Conservation (phyloP, 2,329 filamentous ascomycete genomes). For the Plenodomus lindquistii region DNA sequence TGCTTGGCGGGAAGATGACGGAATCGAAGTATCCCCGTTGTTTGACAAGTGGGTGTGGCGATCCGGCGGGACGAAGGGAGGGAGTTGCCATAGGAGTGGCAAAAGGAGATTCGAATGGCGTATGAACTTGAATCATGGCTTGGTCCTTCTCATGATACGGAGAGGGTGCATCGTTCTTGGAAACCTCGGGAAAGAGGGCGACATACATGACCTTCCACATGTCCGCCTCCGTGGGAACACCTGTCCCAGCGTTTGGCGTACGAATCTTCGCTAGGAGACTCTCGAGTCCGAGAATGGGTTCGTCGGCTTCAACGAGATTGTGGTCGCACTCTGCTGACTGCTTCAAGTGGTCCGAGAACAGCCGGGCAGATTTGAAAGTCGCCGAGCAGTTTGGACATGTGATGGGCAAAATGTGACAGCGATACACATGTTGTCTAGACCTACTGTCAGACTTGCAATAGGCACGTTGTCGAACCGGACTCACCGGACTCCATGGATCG, state of each 20-base stretch:
- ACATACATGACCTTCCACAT: conserved; percentile 1
- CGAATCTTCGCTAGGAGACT: neutral
- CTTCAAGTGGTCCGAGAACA: neutral
- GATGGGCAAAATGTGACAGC: neutral
- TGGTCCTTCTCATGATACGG: neutral
- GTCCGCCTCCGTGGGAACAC: neutral
- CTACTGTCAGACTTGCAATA: neutral
- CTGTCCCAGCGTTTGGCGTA: neutral
- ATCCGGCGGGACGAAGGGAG: too few species aligned
- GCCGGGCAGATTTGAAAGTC: neutral
- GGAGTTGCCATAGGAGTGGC: too few species aligned
- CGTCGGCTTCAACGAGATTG: neutral
- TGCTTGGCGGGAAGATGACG: too few species aligned
- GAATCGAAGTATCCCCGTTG: too few species aligned
- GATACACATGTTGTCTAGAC: conserved; percentile 1
- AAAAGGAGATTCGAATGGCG: too few species aligned
- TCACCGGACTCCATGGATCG: neutral
- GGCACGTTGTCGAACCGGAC: neutral
- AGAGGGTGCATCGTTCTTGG: neutral
- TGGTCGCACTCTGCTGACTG: neutral
- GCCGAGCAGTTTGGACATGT: neutral
- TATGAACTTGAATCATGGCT: too few species aligned
- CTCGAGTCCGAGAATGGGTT: neutral
- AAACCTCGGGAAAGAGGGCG: neutral
- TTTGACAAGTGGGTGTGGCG: too few species aligned